Base-by-base conservation (phyloP, 1,284 basidiomycete genomes). In the Ganoderma resinaceum region DNA sequence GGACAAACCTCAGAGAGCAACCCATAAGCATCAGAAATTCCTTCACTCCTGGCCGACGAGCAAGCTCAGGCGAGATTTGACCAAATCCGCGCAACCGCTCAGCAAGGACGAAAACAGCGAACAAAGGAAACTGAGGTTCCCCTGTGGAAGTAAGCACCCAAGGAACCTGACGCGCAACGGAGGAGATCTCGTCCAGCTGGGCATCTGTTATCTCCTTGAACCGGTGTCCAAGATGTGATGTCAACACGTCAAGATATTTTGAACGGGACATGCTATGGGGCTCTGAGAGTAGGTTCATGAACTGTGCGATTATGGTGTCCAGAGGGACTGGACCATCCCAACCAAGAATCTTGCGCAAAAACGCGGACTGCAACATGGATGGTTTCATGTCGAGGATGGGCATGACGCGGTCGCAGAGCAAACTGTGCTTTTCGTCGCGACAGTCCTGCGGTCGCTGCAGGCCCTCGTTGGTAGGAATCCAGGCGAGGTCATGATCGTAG, bases 401-500 rank as follows among this genome's bases (percentile, higher is more conserved):
- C 38, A 69, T 38, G 8, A 75, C 69, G 18, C 66, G 62, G 35
- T 74, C 69, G 43, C 65, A 73, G 18, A 75, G 61, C 63, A 63
- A 26, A 7, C 42, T 38, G n/a, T 49, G 9, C 20, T 46, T 53
- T 23, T 18, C 38, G 58, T 72, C 74, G 3, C 70, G 71, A 29
- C 46, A 61, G 12, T 67, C 66, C 3, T 31, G 29, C n/a, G 66
- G 49, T 29, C 31, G 35, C 38, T 35, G 42, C 16, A 69, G 49
- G 12, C 70, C 70, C 11, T 62, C 38, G 11, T 12, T 20, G 5
- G 70, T 72, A 1, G 70, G 70, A 46, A 72, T 46, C 70, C 70
- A 72, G 2, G 63, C 40, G 5, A 64, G 37, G 20, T 59, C 52
- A 5, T 40, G 43, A n/a, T 66, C 65, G 31, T 65, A 59, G n/a